Conservation (phyloP, 805 yeast species). For the Yarrowia sp. region DNA sequence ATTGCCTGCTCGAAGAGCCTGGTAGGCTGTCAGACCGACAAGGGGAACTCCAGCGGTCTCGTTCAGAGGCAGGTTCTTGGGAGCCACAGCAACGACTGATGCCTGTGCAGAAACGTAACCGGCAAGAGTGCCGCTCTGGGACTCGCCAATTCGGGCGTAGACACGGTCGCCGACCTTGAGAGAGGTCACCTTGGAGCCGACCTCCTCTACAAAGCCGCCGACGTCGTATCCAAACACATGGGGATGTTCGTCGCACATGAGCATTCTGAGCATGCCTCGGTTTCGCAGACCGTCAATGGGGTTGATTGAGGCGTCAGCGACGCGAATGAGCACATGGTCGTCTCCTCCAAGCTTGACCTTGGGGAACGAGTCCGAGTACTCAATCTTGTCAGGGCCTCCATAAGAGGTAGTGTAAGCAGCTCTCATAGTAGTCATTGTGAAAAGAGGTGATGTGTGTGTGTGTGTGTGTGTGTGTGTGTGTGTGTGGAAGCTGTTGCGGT, state of each 20-base stretch:
- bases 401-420: conserved; percentile 27
- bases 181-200: conserved; percentile 42
- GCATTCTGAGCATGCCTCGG: conserved; percentile 38
- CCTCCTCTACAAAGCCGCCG: conserved; percentile 45
- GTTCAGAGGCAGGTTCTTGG: conserved; percentile 42
- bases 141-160: conserved; percentile 37
- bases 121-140: conserved; percentile 42
- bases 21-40: conserved; percentile 42
- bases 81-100: conserved; percentile 40
- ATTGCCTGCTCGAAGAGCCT: conserved; percentile 30
- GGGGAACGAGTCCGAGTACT: conserved; percentile 9
- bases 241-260: conserved; percentile 48
- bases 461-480: conserved; percentile 2
- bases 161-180: conserved; percentile 45
- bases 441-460: neutral
- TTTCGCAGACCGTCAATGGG: conserved; percentile 45
- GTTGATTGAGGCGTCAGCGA: conserved; percentile 44
- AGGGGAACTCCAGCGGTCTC: conserved; percentile 44
- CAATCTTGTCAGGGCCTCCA: conserved; percentile 29
- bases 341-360: conserved; percentile 4
- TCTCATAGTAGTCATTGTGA: conserved; percentile 18
- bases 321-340: conserved; percentile 42
- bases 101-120: conserved; percentile 40
- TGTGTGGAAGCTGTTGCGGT: neutral
- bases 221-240: conserved; percentile 43